Percentiles rank a stretch among this genome's conserved stretches.
phyloP scores from a whole-genome alignment of 192 early-diverging fungal genomes.

The Mortierella antarctica region DNA sequence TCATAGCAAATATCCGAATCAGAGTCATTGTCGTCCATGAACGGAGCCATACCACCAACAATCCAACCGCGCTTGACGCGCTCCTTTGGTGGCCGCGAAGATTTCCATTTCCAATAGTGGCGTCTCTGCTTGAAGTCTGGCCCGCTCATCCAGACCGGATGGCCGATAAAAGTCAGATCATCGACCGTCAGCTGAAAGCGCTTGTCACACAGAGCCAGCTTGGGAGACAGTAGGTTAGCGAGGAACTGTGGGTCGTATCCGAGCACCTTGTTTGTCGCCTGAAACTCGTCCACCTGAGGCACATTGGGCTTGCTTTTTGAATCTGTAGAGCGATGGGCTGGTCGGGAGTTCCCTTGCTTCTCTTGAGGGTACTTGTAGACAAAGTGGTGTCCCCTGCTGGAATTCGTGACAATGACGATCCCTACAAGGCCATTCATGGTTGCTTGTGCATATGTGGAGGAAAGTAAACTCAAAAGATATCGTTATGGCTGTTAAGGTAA shows the following conservation, averaged over 20 bases:
- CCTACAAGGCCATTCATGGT: slow-evolving; percentile 61
- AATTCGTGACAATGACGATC: slow-evolving; percentile 75
- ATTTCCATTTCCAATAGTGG: slow-evolving; percentile 24
- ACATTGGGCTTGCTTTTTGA: slow-evolving; percentile 15
- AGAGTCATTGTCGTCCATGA: slow-evolving; percentile 68
- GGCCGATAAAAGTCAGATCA: slow-evolving; percentile 86
- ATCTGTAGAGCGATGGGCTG: not conserved
- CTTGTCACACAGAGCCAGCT: slow-evolving; percentile 79
- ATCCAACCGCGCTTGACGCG: slow-evolving; percentile 47
- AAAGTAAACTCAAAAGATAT: too few relatives aligned
- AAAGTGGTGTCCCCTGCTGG: slow-evolving; percentile 75
- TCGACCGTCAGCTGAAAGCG: slow-evolving; percentile 91
- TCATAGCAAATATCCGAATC: slow-evolving; percentile 67
- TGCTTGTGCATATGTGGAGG: too few relatives aligned
- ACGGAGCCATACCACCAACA: slow-evolving; percentile 63
- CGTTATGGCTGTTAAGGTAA: not conserved
- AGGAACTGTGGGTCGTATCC: slow-evolving; percentile 82
- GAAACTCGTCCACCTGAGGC: slow-evolving; percentile 13
- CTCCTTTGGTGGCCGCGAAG: slow-evolving; percentile 41
- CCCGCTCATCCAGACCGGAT: slow-evolving; percentile 58
- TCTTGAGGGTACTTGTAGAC: slow-evolving; percentile 80
- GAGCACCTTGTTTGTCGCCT: slow-evolving; percentile 24
- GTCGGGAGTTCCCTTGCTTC: slow-evolving; percentile 24
- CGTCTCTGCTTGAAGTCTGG: slow-evolving; percentile 52
- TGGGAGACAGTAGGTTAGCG: slow-evolving; percentile 90